Percentiles rank a stretch among this genome's conserved stretches.
These are phyloP conservation scores for Phytophthora chlamydospora DNA, from an alignment of 352 stramenopile genomes.

Conservation along the genomic window DNA sequence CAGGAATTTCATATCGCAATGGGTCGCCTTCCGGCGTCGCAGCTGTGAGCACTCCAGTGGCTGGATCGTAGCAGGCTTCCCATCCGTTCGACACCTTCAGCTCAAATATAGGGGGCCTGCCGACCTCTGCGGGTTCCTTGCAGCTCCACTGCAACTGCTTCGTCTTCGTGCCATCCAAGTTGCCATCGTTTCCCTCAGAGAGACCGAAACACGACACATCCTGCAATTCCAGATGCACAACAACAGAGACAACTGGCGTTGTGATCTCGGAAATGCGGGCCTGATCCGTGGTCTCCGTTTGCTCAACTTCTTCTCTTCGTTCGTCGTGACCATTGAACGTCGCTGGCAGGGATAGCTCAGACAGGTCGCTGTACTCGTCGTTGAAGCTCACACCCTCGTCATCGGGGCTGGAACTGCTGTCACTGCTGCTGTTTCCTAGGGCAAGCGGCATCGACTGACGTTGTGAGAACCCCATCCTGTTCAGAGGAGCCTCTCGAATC, in stretches of 20 bases:
- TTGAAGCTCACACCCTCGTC: conserved; percentile 15
- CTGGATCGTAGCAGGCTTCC: conserved; percentile 38
- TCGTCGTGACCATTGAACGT: conserved; percentile 5
- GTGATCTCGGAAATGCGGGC: conserved; percentile 11
- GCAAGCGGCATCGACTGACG: conserved; percentile 7
- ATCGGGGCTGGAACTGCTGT: conserved; percentile 30
- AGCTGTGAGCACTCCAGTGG: conserved; percentile 31
- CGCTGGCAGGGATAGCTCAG: conserved; percentile 24
- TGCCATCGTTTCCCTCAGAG: neutral
- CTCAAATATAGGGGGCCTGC: conserved; percentile 45
- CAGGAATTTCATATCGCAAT: conserved; percentile 36
- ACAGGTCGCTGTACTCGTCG: conserved; percentile 35
- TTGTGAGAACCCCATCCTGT: conserved; percentile 14
- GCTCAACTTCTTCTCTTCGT: conserved; percentile 3
- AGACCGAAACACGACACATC: conserved; percentile 54
- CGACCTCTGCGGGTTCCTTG: conserved; percentile 51
- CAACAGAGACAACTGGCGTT: conserved; percentile 40
- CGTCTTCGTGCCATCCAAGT: conserved; percentile 14
- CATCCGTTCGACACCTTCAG: conserved; percentile 48
- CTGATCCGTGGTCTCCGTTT: conserved; percentile 4
- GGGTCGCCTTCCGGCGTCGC: conserved; percentile 28
- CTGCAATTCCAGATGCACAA: conserved; percentile 50
- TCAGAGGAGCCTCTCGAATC: conserved; percentile 2
- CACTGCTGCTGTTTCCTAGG: conserved; percentile 22
- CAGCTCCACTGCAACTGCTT: conserved; percentile 50